phyloP scores from a whole-genome alignment of 352 stramenopile genomes.

The Globisporangium echinulatum region DNA sequence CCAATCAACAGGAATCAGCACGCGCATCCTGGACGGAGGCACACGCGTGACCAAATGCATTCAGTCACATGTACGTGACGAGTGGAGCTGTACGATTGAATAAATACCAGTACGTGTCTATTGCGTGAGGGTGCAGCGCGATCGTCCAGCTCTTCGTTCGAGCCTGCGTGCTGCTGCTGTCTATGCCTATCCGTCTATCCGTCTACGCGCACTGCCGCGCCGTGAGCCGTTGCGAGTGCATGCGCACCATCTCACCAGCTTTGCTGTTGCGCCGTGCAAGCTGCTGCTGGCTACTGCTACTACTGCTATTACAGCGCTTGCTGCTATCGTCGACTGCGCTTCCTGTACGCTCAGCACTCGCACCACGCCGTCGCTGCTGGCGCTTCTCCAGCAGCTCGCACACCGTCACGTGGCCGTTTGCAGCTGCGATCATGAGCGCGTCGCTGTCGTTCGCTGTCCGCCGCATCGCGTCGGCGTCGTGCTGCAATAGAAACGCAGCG shows the following conservation, averaged over 20 bases:
- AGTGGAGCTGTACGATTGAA: too few relatives aligned
- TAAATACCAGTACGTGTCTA: neutral
- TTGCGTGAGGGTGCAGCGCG: neutral
- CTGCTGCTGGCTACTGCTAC: constrained; percentile 7
- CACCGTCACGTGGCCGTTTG: constrained; percentile 55
- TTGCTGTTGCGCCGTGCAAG: constrained; percentile 28
- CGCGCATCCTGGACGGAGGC: too few relatives aligned
- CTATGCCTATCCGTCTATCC: neutral
- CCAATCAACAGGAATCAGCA: too few relatives aligned
- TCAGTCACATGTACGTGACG: too few relatives aligned
- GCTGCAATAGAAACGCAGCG: constrained; percentile 55
- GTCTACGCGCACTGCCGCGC: constrained; percentile 13
- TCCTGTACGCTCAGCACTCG: constrained; percentile 19
- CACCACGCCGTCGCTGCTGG: neutral
- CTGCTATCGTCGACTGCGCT: constrained; percentile 5
- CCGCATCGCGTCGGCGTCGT: constrained; percentile 56
- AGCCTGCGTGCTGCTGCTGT: neutral
- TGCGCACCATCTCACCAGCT: constrained; percentile 27
- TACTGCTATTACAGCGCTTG: neutral
- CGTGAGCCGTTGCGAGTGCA: constrained; percentile 30
- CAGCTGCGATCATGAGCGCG: constrained; percentile 63
- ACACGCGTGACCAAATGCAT: too few relatives aligned
- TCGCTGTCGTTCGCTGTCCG: constrained; percentile 76
- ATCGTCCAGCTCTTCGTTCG: constrained; percentile 10
- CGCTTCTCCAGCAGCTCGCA: constrained; percentile 49